Percentiles rank a stretch among this genome's conserved stretches.
These are phyloP conservation scores for Gremmenia infestans DNA, from an alignment of 2,329 filamentous ascomycete species.

Conservation along the genomic window DNA sequence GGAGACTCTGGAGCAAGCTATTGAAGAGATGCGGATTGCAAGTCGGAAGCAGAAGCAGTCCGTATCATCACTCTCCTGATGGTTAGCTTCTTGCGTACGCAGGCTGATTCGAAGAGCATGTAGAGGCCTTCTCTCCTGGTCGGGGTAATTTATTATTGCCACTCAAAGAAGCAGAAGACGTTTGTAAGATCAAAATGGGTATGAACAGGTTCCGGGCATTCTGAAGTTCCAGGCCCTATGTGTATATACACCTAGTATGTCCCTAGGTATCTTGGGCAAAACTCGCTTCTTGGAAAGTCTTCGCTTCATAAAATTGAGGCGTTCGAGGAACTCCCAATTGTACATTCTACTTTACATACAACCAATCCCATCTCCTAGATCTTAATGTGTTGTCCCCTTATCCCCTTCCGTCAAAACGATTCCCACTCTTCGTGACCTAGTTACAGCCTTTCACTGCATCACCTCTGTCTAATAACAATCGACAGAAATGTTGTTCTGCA, in stretches of 20 bases:
- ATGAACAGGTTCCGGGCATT: neutral
- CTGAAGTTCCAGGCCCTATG: neutral
- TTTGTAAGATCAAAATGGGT: neutral
- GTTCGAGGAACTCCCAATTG: constrained; percentile 8
- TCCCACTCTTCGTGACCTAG: neutral
- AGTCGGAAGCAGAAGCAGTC: constrained; percentile 21
- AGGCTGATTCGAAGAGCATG: neutral
- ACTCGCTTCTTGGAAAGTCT: constrained; percentile 10
- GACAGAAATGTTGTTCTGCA: constrained; percentile 29
- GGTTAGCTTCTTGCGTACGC: neutral
- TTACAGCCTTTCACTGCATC: neutral
- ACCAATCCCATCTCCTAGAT: constrained; percentile 5
- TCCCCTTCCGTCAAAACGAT: neutral
- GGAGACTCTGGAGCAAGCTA: constrained; percentile 28
- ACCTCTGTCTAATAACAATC: neutral
- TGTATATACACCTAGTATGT: too few relatives aligned
- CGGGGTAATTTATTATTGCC: neutral
- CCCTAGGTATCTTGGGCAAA: neutral
- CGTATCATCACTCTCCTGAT: constrained; percentile 6
- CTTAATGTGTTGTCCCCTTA: neutral
- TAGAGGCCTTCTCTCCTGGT: neutral
- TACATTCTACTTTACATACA: constrained; percentile 18
- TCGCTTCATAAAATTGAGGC: constrained; percentile 2
- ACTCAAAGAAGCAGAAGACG: neutral
- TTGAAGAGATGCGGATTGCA: constrained; percentile 28